Evolutionary conservation across 139 green algal species (phyloP).

Genomic region (Micromonas commoda): DNA sequence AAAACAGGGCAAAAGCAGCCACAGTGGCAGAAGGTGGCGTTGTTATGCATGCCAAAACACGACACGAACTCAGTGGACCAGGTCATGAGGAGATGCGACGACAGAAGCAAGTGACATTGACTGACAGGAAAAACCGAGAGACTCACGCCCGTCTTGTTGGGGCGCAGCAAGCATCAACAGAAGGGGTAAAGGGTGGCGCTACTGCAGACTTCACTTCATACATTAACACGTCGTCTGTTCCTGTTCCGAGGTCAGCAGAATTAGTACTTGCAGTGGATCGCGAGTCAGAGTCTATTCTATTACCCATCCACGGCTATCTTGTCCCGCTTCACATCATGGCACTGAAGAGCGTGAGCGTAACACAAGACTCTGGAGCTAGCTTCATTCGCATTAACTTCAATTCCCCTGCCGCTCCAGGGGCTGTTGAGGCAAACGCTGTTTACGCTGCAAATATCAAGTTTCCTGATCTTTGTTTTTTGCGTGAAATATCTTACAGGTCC

Average conservation of each 20-base stretch:
- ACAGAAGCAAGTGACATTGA: constrained; percentile 19
- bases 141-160: constrained; percentile 23
- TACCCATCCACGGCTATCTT: constrained; percentile 92
- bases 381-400: constrained; percentile 93
- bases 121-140: constrained; percentile 34
- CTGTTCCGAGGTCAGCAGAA: constrained; percentile 39
- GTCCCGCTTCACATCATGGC: constrained; percentile 97
- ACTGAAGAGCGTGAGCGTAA: constrained; percentile 72
- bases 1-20: constrained; percentile 9
- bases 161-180: background rate
- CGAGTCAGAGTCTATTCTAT: constrained; percentile 72
- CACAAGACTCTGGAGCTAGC: constrained; percentile 62
- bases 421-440: background rate
- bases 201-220: constrained; percentile 66
- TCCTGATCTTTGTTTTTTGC: constrained; percentile 71
- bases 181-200: background rate
- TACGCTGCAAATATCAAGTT: constrained; percentile 46
- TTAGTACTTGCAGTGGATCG: constrained; percentile 71
- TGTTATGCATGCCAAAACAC: constrained; percentile 21
- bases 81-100: background rate
- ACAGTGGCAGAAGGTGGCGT: constrained; percentile 15
- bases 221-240: constrained; percentile 60
- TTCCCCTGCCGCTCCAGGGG: constrained; percentile 34
- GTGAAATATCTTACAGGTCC: constrained; percentile 87
- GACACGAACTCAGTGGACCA: background rate